A percentile compares a stretch with the other conserved stretches of the same genome.
Evolutionary conservation across 805 yeast genomes (phyloP).

Genomic region (Monosporozyma aquatica): DNA sequence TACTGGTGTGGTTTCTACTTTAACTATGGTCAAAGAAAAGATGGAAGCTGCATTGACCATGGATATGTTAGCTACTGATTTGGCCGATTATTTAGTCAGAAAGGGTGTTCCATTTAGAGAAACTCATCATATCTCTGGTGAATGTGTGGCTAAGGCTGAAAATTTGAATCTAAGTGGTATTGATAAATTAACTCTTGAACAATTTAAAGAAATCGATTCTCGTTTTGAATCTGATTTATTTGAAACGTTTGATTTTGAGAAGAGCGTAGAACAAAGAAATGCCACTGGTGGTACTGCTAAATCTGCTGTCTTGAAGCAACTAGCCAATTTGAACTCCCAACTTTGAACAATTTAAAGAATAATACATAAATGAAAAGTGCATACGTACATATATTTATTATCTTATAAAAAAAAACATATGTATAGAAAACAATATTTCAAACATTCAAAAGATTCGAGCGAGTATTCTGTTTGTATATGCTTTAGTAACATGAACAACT

Average conservation of each 20-base stretch:
- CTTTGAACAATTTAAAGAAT: constrained; percentile 7
- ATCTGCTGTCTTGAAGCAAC: constrained; percentile 74
- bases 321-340: constrained; percentile 31
- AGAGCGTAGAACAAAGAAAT: constrained; percentile 89
- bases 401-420: too few relatives aligned
- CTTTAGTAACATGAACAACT: neutral
- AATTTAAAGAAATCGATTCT: constrained; percentile 68
- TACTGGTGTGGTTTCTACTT: constrained; percentile 91
- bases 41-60: constrained; percentile 88
- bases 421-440: too few relatives aligned
- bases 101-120: constrained; percentile 99
- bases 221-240: constrained; percentile 76
- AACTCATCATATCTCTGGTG: constrained; percentile 97
- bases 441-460: neutral
- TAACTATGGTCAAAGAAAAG: constrained; percentile 56
- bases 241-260: constrained; percentile 84
- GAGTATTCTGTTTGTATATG: neutral
- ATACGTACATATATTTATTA: neutral
- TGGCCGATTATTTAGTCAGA: constrained; percentile 95
- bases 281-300: constrained; percentile 98
- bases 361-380: neutral
- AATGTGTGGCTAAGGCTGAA: constrained; percentile 90
- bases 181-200: constrained; percentile 69
- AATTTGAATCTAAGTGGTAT: constrained; percentile 68
- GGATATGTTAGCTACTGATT: constrained; percentile 98